Conservation (phyloP, 1,284 basidiomycete genomes). For the Heterobasidion annosum region DNA sequence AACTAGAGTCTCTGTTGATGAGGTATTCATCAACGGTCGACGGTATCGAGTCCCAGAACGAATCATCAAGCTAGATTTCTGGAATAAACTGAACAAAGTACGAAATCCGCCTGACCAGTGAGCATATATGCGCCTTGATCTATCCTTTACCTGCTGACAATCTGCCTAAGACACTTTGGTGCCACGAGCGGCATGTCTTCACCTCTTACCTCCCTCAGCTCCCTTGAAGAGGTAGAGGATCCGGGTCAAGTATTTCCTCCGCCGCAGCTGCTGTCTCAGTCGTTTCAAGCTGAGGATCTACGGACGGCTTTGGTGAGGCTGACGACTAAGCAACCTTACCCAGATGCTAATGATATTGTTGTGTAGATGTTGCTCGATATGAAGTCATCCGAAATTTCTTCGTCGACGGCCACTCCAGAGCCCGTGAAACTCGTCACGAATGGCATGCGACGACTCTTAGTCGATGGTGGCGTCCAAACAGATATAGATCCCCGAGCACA, state of each 20-base stretch:
- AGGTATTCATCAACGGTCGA: slow-evolving; percentile 75
- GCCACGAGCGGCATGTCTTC: slow-evolving; percentile 49
- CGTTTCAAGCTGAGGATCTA: slow-evolving; percentile 28
- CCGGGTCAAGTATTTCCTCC: slow-evolving; percentile 11
- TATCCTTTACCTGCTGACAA: not conserved
- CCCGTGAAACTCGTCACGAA: not conserved
- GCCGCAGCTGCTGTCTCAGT: not conserved
- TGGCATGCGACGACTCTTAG: not conserved
- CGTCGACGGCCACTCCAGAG: not conserved
- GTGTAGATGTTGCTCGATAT: slow-evolving; percentile 2
- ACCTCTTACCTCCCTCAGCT: slow-evolving; percentile 67
- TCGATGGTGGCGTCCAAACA: not conserved
- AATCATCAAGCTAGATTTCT: slow-evolving; percentile 90
- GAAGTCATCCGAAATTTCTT: not conserved
- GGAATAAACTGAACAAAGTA: slow-evolving; percentile 68
- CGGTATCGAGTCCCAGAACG: slow-evolving; percentile 92
- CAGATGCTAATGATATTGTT: not conserved
- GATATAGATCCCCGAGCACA: not conserved
- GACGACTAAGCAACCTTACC: not conserved
- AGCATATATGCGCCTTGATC: slow-evolving; percentile 11
- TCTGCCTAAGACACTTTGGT: slow-evolving; percentile 26
- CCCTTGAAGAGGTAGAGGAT: slow-evolving; percentile 55
- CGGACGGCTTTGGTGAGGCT: slow-evolving; percentile 25
- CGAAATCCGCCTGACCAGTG: slow-evolving; percentile 33
- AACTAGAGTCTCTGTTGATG: slow-evolving; percentile 51